Base-by-base conservation (phyloP, 2,329 filamentous ascomycete genomes). In the Trichoderma afroharzianum region DNA sequence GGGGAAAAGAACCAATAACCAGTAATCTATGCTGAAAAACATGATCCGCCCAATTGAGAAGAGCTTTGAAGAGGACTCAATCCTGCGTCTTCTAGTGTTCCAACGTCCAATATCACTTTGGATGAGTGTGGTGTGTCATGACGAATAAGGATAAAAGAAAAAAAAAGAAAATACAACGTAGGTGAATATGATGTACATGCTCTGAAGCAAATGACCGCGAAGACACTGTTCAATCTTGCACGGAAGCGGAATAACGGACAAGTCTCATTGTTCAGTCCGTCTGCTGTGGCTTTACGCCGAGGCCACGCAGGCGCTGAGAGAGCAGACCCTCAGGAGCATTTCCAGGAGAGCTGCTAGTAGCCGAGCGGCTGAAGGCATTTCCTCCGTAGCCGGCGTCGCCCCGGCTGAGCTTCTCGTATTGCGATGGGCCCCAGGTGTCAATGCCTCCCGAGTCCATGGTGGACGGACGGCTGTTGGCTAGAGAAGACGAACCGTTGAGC, bases 331-430 rank as follows among this genome's bases (percentile, higher is more conserved):
- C 91, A 5, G 88, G 85, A 1, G 81, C 82, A 26, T 32, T 72
- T 26, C 57, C 57, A 2, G 71, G 71, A 14, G 58, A 70, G n/a
- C 80, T 83, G 43, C 82, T 82, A 36, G 78, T 80, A 67, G 78
- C 79, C 9, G 75, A 78, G 26, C 75, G 78, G 24, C 72, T 75
- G 74, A 86, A 90, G 0, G 83, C 81, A 69, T 88, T 87, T 1
- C 88, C 85, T 47, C 90, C 87, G 76, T 92, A 90, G 43, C 90
- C 86, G 24, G 84, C 79, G 72, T 93, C 90, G 6, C 89, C 90
- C 77, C 87, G 92, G 76, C 78, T 89, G 24, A 93, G 86, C 78
- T 94, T 94, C 77, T 88, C 88, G 77, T 94, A 93, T 9, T 78
- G 77, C 2, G 77, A 74, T 70, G 78, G 75, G 75, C 81, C 78